Conservation (phyloP, 2,329 filamentous ascomycete genomes). For the Chaetomium globosum region DNA sequence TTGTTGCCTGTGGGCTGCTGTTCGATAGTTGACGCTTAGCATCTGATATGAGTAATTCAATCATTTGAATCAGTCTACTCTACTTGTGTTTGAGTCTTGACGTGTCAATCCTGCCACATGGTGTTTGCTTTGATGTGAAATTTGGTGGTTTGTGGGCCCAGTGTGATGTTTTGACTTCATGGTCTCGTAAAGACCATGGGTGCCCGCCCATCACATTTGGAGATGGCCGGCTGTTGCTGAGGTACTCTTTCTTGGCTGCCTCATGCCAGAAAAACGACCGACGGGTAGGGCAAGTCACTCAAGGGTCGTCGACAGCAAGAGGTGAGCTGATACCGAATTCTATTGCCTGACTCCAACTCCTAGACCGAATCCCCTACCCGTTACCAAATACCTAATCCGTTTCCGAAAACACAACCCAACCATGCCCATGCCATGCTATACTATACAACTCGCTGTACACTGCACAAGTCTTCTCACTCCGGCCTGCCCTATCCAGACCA, state of each 20-base stretch:
- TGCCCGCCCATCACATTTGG: neutral
- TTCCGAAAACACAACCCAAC: neutral
- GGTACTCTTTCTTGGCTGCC: neutral
- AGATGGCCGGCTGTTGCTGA: neutral
- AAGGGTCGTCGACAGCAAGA: neutral
- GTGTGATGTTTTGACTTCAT: neutral
- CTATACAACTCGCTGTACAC: neutral
- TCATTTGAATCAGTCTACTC: neutral
- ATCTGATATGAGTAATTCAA: conserved; percentile 9
- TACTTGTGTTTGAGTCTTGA: neutral
- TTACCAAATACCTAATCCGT: neutral
- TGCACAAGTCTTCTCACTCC: neutral
- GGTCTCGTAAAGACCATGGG: neutral
- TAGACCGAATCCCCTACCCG: neutral
- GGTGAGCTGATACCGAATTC: neutral
- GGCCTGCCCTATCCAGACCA: neutral
- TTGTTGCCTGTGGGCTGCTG: conserved; percentile 5
- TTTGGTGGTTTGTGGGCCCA: neutral
- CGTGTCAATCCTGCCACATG: too few species aligned
- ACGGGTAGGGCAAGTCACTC: neutral
- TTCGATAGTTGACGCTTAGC: conserved; percentile 5
- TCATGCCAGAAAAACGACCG: neutral
- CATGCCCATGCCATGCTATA: neutral
- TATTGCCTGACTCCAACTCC: conserved; percentile 1
- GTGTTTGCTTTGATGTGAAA: neutral